Evolutionary conservation across 495 filamentous ascomycete species (phyloP).

Genomic region (Opeltia flavorubescens): DNA sequence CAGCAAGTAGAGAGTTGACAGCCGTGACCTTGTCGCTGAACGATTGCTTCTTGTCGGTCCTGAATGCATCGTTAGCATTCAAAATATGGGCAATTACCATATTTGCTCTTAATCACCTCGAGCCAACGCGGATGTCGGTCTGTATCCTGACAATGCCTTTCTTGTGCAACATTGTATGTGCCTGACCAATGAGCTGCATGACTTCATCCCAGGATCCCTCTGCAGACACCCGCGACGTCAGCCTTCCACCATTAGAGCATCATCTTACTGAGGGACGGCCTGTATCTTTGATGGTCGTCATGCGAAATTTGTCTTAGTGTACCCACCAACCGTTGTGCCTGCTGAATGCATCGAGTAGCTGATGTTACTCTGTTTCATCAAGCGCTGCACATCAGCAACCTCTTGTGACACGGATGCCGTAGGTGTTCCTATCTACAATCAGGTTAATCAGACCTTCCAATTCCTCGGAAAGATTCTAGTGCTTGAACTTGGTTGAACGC

Average conservation of each 20-base stretch:
- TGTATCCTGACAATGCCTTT: slow-evolving; percentile 74
- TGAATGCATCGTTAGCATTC: slow-evolving; percentile 16
- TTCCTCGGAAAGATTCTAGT: neutral
- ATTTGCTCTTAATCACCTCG: slow-evolving; percentile 38
- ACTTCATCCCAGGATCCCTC: slow-evolving; percentile 89
- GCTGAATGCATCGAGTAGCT: slow-evolving; percentile 82
- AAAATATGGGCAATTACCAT: slow-evolving; percentile 4
- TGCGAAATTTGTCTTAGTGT: neutral
- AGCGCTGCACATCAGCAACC: slow-evolving; percentile 77
- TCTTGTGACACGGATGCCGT: slow-evolving; percentile 73
- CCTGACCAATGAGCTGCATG: slow-evolving; percentile 78
- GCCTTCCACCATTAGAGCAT: neutral
- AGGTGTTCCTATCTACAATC: slow-evolving; percentile 58
- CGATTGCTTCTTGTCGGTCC: slow-evolving; percentile 56
- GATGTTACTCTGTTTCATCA: slow-evolving; percentile 65
- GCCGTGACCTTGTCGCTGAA: slow-evolving; percentile 53
- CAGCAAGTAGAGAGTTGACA: slow-evolving; percentile 41
- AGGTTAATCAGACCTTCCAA: neutral
- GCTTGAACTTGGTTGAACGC: slow-evolving; percentile 12
- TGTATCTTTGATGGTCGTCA: neutral
- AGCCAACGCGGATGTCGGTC: slow-evolving; percentile 75
- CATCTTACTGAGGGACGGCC: slow-evolving; percentile 16
- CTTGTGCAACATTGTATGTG: slow-evolving; percentile 70
- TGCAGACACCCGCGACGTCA: slow-evolving; percentile 18
- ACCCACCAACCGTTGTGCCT: slow-evolving; percentile 80